These are phyloP conservation scores for Wickerhamiella sergipiensis DNA, from an alignment of 805 yeast genomes.

Conservation along the genomic window DNA sequence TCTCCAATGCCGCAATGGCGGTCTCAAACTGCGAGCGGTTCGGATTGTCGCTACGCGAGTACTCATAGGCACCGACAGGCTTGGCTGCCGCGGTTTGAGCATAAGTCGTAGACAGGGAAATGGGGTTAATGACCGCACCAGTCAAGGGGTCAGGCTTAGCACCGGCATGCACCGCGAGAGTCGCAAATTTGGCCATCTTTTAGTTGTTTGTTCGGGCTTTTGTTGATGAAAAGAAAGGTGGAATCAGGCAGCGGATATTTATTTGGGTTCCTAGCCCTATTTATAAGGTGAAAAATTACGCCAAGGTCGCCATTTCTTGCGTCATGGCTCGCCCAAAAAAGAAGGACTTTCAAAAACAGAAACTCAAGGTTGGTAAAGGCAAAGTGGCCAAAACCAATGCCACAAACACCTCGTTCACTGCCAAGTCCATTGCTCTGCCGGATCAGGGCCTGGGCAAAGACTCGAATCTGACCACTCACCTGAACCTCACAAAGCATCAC, in stretches of 20 bases:
- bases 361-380: conserved; percentile 79
- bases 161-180: conserved; percentile 78
- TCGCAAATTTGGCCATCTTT: conserved; percentile 36
- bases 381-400: conserved; percentile 55
- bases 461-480: conserved; percentile 7
- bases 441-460: conserved; percentile 27
- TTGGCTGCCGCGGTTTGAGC: conserved; percentile 66
- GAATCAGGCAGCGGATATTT: neutral
- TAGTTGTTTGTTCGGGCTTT: no score
- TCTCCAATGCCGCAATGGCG: conserved; percentile 68
- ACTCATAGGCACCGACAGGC: conserved; percentile 70
- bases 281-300: neutral
- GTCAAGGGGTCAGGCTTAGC: conserved; percentile 54
- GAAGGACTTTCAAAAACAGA: conserved; percentile 63
- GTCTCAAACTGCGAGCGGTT: conserved; percentile 71
- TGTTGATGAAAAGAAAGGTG: neutral
- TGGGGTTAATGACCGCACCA: conserved; percentile 80
- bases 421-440: conserved; percentile 43
- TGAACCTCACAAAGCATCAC: conserved; percentile 17
- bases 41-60: conserved; percentile 77
- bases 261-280: neutral
- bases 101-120: conserved; percentile 72
- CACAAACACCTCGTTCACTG: conserved; percentile 76
- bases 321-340: conserved; percentile 28
- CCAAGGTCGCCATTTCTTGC: neutral